A percentile compares a stretch with the other conserved stretches of the same genome.
These are phyloP conservation scores for Acanthamoeba lenticulata DNA, from an alignment of 208 protist species.

Conservation along the genomic window DNA sequence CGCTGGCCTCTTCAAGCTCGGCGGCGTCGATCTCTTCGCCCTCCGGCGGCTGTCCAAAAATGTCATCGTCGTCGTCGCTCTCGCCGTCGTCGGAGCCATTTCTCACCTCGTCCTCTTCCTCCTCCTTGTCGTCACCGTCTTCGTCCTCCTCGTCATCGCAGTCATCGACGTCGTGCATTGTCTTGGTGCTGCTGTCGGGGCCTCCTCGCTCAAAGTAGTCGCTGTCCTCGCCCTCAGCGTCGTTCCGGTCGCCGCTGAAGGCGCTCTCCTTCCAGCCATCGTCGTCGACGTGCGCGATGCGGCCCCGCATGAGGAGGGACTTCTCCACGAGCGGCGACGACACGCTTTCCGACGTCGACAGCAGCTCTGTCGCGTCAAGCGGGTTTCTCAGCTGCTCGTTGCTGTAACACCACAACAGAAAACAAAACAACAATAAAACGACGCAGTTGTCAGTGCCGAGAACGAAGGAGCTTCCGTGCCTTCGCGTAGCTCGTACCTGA, in stretches of 20 bases:
- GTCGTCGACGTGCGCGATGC: neutral
- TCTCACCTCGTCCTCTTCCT: neutral
- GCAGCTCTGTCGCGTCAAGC: neutral
- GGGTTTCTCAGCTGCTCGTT: neutral
- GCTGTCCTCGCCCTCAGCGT: neutral
- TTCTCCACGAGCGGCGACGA: neutral
- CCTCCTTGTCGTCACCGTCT: neutral
- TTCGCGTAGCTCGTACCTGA: neutral
- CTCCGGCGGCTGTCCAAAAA: neutral
- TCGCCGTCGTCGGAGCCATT: neutral
- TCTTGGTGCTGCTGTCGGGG: no score
- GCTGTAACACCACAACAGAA: neutral
- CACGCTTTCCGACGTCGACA: slow-evolving; percentile 3
- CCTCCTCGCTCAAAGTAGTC: neutral
- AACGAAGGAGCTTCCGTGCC: no score
- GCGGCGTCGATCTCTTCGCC: neutral
- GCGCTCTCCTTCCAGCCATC: neutral
- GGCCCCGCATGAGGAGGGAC: neutral
- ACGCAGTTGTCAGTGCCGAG: no score
- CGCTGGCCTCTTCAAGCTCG: neutral
- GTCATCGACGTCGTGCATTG: neutral
- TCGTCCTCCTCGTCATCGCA: neutral
- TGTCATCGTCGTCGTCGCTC: neutral
- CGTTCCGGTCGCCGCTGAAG: neutral
- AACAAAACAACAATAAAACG: no score